A percentile compares a stretch with the other conserved stretches of the same genome.
phyloP scores from a whole-genome alignment of 257 asterid species.

The Solanum sparsipilum region DNA sequence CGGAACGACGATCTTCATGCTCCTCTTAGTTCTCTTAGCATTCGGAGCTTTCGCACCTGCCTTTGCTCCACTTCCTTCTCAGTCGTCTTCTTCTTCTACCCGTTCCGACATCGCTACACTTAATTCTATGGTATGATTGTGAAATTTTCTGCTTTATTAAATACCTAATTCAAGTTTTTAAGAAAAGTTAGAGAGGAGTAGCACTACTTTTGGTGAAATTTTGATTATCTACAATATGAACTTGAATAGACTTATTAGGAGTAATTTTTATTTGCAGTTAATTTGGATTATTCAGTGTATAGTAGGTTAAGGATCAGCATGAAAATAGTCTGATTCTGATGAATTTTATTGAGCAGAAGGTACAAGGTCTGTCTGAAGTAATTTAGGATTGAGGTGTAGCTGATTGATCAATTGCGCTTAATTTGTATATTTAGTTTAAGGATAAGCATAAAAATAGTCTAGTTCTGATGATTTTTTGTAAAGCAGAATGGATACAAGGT shows the following conservation, averaged over 20 bases:
- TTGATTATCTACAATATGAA: not conserved
- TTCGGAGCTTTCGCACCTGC: slow-evolving; percentile 30
- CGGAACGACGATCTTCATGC: slow-evolving; percentile 14
- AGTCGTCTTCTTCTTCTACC: slow-evolving; percentile 6
- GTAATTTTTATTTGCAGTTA: not conserved
- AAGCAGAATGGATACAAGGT: not conserved
- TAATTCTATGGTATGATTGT: not conserved
- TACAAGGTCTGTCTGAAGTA: not conserved
- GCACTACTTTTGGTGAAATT: not conserved
- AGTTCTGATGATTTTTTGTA: not conserved
- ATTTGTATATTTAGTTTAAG: not conserved
- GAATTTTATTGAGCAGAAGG: not conserved
- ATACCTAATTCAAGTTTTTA: not conserved
- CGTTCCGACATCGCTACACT: slow-evolving; percentile 1
- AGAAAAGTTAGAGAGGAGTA: not conserved
- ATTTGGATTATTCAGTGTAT: not conserved
- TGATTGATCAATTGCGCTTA: not conserved
- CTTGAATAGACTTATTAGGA: not conserved
- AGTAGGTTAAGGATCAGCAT: not conserved
- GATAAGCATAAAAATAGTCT: not conserved
- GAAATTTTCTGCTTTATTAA: not conserved
- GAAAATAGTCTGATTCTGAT: not conserved
- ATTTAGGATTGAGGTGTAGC: not conserved
- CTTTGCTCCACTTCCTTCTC: slow-evolving; percentile 58
- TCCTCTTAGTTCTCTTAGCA: slow-evolving; percentile 27